Base-by-base conservation (phyloP, 2,329 filamentous ascomycete species). In the Paracamarosporium sp. region DNA sequence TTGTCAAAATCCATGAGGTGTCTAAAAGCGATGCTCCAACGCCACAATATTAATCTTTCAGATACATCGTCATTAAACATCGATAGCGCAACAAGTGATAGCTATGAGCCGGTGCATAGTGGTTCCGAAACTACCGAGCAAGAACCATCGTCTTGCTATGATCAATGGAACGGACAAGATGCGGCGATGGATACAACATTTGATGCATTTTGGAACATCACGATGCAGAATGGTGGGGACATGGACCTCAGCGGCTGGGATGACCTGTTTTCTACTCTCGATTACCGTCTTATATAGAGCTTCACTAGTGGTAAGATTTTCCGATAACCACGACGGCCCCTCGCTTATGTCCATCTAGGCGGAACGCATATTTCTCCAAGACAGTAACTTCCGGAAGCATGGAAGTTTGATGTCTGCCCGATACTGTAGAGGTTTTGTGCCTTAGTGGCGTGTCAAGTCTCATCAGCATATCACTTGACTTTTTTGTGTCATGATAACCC, bases 171-270 rank as follows among this genome's bases (percentile, higher is more conserved):
- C 22, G 4, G 30, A 5, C 43, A 27, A 13, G 24, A 31, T 17
- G 15, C n/a, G 1, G 11, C 20, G 3, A 35, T 5, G 24, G 45
- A 48, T 35, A 5, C 45, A 33, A 24, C 45, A 25, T 55, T 55
- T 22, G 53, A 55, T 20, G 28, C 48, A 12, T 50, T 50, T 28
- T 55, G 53, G 53, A 13, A 55, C 13, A 25, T 24, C 5, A 35
- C 53, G 12, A n/a, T 55, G 25, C 44, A 55, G 36, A 55, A 12
- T 11, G 25, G 36, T 9, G 20, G 22, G 7, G 36, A 43, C 3
- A 17, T 55, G 9, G 53, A 55, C 30, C 40, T 46, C 15, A 22
- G 11, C 8, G 35, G 17, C 15, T 55, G 53, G 53, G 53, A 55
- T n/a, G 22, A 50, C 31, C 24, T 55, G 17, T 50, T 57, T 35